A percentile compares a stretch with the other conserved stretches of the same genome.
These are phyloP conservation scores for Fomitiporia mediterranea DNA, from an alignment of 1,284 basidiomycete species.

Conservation along the genomic window DNA sequence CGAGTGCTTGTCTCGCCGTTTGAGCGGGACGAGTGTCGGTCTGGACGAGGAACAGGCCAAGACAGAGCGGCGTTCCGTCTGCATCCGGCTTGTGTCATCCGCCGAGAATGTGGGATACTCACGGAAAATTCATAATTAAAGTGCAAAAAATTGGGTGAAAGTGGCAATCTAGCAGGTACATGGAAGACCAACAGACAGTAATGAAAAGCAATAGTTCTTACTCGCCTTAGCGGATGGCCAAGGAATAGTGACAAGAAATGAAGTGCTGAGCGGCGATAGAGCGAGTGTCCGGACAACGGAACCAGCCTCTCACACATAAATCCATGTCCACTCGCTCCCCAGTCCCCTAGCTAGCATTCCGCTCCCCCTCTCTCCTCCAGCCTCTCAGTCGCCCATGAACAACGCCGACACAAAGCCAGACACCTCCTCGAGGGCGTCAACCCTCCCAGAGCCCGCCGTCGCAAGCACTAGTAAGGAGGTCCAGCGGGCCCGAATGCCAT, in stretches of 20 bases:
- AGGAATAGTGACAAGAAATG: too few relatives aligned
- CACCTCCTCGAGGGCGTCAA: neutral
- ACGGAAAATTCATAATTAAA: neutral
- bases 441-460: conserved; percentile 5
- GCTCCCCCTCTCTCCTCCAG: neutral
- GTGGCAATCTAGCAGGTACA: neutral
- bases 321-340: neutral
- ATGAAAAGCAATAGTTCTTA: neutral
- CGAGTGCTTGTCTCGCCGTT: neutral
- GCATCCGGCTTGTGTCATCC: neutral
- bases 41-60: neutral
- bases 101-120: neutral
- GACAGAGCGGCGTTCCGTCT: neutral
- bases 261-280: too few relatives aligned
- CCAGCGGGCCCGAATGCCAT: neutral
- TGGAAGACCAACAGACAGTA: neutral
- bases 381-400: neutral
- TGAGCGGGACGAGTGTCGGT: neutral
- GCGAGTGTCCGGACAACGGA: too few relatives aligned
- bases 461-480: neutral
- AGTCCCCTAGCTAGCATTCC: neutral
- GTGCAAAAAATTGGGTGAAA: neutral
- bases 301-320: neutral
- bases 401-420: neutral
- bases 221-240: neutral